Evolutionary conservation across 805 yeast species (phyloP), one percentile per base, ranked within the genome.

Genomic region (Saccharomycopsis selenospora): DNA sequence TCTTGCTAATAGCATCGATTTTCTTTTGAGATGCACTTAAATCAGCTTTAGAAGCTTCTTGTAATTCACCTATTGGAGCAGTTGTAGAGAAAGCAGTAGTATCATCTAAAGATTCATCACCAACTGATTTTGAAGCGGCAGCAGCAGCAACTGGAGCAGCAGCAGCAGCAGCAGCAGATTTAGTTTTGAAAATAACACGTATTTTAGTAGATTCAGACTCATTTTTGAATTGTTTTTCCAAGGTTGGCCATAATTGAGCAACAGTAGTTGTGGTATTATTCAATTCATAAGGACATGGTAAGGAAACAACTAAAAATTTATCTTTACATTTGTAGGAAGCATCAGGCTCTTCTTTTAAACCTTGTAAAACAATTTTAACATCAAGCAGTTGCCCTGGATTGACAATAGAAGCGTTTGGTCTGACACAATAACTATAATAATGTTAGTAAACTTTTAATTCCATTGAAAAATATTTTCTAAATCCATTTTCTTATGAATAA

Each of bases 351-450:
- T 80, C 79, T 47, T 80, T 69, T 57, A 85, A 73, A 13, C 95
- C 96, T 67, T 90, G 90, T 54, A 88, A 79, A 59, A 88, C 87
- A 59, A 93, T 82, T 42, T 90, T 77, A 46, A 93, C 85, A 48
- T 84, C 79, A 46, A 81, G 67, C 22, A 80, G 65, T 55, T 77
- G 76, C 29, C 95, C 93, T 11, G 98, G 90, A 25, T 71, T 72
- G 49, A 93, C 72, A 29, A 83, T 65, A 13, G 93, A 79, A 51
- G 97, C 91, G 66, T 90, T 93, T 54, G 99, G 99, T 69, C 96
- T 83, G 46, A 93, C 98, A 66, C 96, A 87, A 72, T 90, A 76
- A 27, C 60, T 56, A 33, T 47, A 50, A n/a, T 24, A 10, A n/a
- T 18, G 48, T 43, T 43, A 48, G 47, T 48, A 25, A 36, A 36